Percentiles rank a stretch among this genome's conserved stretches.
Conservation (phyloP, 2,329 filamentous ascomycete species). For the Macroventuria anomochaeta region DNA sequence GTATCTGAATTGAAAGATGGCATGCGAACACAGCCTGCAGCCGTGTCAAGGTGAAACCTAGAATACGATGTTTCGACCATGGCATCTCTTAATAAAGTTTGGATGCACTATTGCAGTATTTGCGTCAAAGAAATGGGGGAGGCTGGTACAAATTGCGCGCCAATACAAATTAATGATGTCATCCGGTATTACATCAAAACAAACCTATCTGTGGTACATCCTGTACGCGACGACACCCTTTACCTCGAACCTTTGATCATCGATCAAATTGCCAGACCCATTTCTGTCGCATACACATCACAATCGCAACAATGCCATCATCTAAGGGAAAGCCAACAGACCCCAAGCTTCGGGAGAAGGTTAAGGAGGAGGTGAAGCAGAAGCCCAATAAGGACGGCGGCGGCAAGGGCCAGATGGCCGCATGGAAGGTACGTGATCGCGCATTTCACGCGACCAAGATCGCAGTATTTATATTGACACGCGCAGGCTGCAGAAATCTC, state of each 20-base stretch:
- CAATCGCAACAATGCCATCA: constrained; percentile 44
- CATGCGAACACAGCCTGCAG: not conserved
- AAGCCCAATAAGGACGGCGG: constrained; percentile 55
- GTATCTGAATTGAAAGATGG: not conserved
- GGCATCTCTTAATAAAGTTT: constrained; percentile 5
- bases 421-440: constrained; percentile 52
- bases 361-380: constrained; percentile 56
- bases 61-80: not conserved
- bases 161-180: constrained; percentile 30
- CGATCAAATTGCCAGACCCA: not conserved
- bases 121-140: constrained; percentile 6
- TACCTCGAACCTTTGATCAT: not conserved
- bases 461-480: not conserved
- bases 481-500: constrained; percentile 50
- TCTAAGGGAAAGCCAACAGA: constrained; percentile 56
- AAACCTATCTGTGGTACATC: constrained; percentile 24
- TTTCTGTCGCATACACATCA: not conserved
- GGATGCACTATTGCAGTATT: constrained; percentile 10
- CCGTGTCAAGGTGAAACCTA: not conserved
- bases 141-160: constrained; percentile 15
- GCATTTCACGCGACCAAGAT: not conserved
- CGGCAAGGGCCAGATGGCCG: constrained; percentile 56
- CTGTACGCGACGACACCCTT: constrained; percentile 2
- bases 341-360: constrained; percentile 53
- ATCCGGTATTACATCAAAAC: constrained; percentile 23